A percentile compares a stretch with the other conserved stretches of the same genome.
Conservation (phyloP, 108 stramenopile genomes). For the Conticribra weissflogii region DNA sequence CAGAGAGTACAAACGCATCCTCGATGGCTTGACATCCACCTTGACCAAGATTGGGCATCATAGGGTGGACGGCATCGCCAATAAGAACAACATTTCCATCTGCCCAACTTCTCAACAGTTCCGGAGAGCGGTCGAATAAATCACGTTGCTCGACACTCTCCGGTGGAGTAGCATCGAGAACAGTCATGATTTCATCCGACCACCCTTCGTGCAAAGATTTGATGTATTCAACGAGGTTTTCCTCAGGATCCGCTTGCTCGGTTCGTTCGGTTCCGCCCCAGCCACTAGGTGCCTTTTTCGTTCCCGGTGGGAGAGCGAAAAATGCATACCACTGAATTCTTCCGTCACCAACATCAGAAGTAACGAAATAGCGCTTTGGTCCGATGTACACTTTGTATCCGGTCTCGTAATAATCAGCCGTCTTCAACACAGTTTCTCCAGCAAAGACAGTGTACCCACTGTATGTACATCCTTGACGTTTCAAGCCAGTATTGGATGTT, state of each 20-base stretch:
- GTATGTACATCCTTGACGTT: conserved; percentile 89
- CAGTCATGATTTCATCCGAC: conserved; percentile 91
- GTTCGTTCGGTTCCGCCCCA: conserved; percentile 80
- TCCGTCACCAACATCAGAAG: conserved; percentile 94
- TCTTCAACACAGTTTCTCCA: conserved; percentile 90
- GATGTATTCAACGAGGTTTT: conserved; percentile 92
- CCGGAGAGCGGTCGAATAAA: conserved; percentile 93
- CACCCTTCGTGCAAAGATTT: conserved; percentile 92
- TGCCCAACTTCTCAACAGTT: conserved; percentile 91
- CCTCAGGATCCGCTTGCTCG: conserved; percentile 74
- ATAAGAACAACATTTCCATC: conserved; percentile 93
- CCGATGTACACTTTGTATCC: conserved; percentile 98
- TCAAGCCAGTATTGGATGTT: conserved; percentile 49
- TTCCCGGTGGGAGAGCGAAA: conserved; percentile 95
- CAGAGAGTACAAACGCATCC: conserved; percentile 93
- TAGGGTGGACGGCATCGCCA: conserved; percentile 95
- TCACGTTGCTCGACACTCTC: conserved; percentile 96
- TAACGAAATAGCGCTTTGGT: conserved; percentile 96
- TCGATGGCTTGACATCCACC: conserved; percentile 98
- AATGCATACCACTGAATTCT: conserved; percentile 99
- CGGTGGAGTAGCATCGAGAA: conserved; percentile 91
- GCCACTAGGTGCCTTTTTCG: conserved; percentile 87
- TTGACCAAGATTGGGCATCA: conserved; percentile 98
- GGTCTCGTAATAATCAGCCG: conserved; percentile 93
- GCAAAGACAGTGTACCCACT: conserved; percentile 98